Conservation (phyloP, 2,329 filamentous ascomycete species). For the Septoria linicola region DNA sequence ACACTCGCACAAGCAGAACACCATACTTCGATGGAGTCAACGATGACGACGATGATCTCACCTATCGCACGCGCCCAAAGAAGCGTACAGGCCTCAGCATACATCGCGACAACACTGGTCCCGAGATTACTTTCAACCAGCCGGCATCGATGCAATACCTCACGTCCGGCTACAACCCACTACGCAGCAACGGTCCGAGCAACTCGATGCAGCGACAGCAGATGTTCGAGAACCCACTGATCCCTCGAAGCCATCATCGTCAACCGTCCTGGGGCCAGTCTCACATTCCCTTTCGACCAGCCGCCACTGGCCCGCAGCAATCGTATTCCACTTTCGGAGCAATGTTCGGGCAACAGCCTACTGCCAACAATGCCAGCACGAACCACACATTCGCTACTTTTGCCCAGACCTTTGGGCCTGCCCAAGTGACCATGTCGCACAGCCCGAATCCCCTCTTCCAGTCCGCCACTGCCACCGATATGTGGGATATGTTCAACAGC, state of each 20-base stretch:
- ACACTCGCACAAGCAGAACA: conserved; percentile 12
- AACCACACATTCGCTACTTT: conserved; percentile 2
- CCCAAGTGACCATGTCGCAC: not conserved
- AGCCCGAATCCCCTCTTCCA: conserved; percentile 15
- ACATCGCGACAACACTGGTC: conserved; percentile 42
- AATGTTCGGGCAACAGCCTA: conserved; percentile 16
- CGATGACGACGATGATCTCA: conserved; percentile 36
- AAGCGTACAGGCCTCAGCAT: conserved; percentile 44
- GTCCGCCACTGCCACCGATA: conserved; percentile 5
- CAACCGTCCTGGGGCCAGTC: conserved; percentile 22
- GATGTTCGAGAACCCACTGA: conserved; percentile 8
- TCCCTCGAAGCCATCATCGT: conserved; percentile 16
- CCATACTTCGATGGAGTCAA: conserved; percentile 20
- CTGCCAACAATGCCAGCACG: not conserved
- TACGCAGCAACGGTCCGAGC: not conserved
- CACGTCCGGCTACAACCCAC: conserved; percentile 20
- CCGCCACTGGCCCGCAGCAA: conserved; percentile 13
- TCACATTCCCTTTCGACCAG: conserved; percentile 19
- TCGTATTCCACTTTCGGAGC: conserved; percentile 7
- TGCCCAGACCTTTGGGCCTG: conserved; percentile 8
- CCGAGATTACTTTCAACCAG: conserved; percentile 37
- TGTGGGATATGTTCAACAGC: conserved; percentile 21
- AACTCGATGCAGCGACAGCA: conserved; percentile 3
- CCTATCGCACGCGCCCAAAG: conserved; percentile 32
- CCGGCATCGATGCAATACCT: conserved; percentile 25